Evolutionary conservation across 1,284 basidiomycete genomes (phyloP).

Genomic region (Cystobasidium pallidum): DNA sequence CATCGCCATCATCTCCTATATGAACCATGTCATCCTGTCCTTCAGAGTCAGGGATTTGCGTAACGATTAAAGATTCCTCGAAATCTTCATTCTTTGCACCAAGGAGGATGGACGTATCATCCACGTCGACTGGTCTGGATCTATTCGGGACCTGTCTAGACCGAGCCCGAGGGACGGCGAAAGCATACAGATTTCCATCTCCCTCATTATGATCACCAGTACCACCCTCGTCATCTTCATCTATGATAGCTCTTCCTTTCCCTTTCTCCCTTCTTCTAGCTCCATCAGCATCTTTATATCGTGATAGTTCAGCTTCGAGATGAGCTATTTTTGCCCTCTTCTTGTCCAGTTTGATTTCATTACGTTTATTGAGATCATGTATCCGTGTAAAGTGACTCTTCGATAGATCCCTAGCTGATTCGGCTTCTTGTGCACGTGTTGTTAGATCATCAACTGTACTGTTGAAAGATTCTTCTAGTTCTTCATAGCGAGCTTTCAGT

Average conservation of each 20-base stretch:
- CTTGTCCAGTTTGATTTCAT: conserved; percentile 6
- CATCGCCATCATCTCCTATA: conserved; percentile 9
- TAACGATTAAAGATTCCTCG: conserved; percentile 17
- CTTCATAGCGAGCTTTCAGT: not conserved
- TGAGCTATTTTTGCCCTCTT: not conserved
- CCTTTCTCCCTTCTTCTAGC: conserved; percentile 8
- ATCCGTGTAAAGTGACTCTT: conserved; percentile 5
- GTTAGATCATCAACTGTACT: conserved; percentile 3
- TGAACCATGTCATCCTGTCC: not conserved
- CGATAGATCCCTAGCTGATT: not conserved
- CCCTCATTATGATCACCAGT: not conserved
- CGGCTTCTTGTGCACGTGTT: not conserved
- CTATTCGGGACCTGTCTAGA: conserved; percentile 1
- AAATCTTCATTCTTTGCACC: conserved; percentile 2
- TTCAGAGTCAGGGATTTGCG: not conserved
- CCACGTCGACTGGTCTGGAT: conserved; percentile 4
- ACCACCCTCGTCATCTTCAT: conserved; percentile 12
- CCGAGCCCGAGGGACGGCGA: not conserved
- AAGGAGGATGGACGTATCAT: not conserved
- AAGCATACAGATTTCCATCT: not conserved
- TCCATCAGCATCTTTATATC: conserved; percentile 19
- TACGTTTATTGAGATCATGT: not conserved
- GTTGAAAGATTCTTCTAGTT: conserved; percentile 7
- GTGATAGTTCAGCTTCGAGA: conserved; percentile 14
- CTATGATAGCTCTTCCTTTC: not conserved